Percentiles rank a stretch among this genome's conserved stretches.
Conservation (phyloP, 164 flowering plant species). For the Vitis vinifera region DNA sequence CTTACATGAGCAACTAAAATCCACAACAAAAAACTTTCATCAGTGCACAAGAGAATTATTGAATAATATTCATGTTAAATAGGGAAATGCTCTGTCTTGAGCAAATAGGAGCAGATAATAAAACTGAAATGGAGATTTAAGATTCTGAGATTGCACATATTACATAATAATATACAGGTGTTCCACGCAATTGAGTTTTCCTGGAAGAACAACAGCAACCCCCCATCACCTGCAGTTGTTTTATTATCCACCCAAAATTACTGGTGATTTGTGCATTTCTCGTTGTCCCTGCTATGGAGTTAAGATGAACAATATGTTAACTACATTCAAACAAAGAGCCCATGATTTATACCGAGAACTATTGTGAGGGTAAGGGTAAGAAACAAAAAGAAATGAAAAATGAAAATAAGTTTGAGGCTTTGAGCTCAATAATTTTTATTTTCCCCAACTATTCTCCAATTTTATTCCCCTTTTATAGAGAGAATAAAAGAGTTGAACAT, state of each 20-base stretch:
- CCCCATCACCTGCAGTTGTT: slow-evolving; percentile 53
- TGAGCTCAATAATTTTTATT: too few relatives aligned
- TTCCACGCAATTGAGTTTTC: slow-evolving; percentile 50
- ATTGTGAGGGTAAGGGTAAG: too few relatives aligned
- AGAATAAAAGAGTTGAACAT: too few relatives aligned
- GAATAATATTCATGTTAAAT: not conserved
- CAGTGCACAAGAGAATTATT: not conserved
- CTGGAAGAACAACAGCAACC: slow-evolving; percentile 77
- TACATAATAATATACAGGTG: slow-evolving; percentile 78
- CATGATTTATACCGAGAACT: too few relatives aligned
- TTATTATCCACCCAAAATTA: slow-evolving; percentile 24
- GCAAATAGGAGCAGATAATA: not conserved
- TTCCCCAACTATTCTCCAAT: too few relatives aligned
- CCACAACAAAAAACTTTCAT: not conserved
- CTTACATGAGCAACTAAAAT: not conserved
- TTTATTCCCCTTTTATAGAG: too few relatives aligned
- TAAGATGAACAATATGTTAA: not conserved
- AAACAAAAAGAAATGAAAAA: too few relatives aligned
- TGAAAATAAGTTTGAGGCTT: too few relatives aligned
- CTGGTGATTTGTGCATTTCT: not conserved
- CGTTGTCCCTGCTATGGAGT: too few relatives aligned
- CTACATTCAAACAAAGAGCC: not conserved
- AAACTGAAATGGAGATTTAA: not conserved
- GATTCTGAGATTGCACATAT: slow-evolving; percentile 9
- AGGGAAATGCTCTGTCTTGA: not conserved